Percentiles rank a stretch among this genome's conserved stretches.
phyloP scores from a whole-genome alignment of 139 green algal species.

The Chlorella sp. region DNA sequence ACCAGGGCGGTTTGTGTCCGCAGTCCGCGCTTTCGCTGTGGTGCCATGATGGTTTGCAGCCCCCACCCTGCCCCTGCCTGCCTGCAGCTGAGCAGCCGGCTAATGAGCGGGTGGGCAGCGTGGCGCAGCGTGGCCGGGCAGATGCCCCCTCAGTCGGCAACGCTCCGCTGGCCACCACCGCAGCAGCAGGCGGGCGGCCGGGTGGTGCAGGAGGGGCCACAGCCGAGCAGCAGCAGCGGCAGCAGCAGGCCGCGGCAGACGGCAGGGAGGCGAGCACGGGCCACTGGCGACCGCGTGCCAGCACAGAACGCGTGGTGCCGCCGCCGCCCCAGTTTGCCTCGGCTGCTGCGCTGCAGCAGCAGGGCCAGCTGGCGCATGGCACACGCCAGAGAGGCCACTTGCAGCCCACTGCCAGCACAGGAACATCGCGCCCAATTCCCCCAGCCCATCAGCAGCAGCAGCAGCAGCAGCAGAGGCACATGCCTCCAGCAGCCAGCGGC shows the following conservation, averaged over 20 bases:
- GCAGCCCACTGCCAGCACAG: constrained; percentile 34
- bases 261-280: constrained; percentile 30
- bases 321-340: constrained; percentile 14
- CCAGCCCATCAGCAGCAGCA: background rate
- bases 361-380: background rate
- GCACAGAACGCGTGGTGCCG: background rate
- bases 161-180: background rate
- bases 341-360: background rate
- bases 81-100: constrained; percentile 26
- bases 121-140: background rate
- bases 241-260: background rate
- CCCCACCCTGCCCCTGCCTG: background rate
- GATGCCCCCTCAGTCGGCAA: constrained; percentile 40
- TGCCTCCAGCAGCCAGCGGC: constrained; percentile 1
- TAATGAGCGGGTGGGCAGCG: constrained; percentile 29
- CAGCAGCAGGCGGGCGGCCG: background rate
- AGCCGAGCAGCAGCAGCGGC: background rate
- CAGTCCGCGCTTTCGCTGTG: no score
- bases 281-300: background rate
- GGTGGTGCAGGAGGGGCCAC: background rate
- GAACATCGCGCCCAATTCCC: background rate
- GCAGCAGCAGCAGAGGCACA: constrained; percentile 10
- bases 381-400: background rate
- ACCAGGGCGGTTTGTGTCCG: no score
- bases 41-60: background rate